Evolutionary conservation across 257 asterid genomes (phyloP).

Genomic region (Jacaranda copaia): DNA sequence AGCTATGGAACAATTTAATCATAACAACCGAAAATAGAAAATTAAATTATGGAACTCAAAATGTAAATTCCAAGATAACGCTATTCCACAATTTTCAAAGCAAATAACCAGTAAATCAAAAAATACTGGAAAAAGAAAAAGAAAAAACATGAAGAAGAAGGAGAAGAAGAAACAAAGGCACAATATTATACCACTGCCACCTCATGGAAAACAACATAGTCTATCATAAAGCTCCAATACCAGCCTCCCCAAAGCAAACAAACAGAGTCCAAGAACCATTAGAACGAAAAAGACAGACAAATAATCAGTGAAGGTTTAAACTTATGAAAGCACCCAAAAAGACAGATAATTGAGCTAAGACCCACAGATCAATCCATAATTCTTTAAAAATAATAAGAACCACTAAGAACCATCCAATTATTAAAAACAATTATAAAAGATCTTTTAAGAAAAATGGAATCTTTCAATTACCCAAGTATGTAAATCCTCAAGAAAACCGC

Average conservation of each 20-base stretch:
- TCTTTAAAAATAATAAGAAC: neutral
- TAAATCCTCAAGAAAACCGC: slow-evolving; percentile 64
- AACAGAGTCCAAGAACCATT: neutral
- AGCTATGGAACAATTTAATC: too few relatives aligned
- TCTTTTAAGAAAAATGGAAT: neutral
- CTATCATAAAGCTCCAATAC: neutral
- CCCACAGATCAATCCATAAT: neutral
- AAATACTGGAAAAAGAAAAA: too few relatives aligned
- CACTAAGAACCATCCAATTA: slow-evolving; percentile 25
- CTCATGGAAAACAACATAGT: neutral
- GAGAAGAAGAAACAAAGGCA: too few relatives aligned
- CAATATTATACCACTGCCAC: neutral
- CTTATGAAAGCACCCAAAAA: neutral
- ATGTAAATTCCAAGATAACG: too few relatives aligned
- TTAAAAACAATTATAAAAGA: neutral
- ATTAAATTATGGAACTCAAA: too few relatives aligned
- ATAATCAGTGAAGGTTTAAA: neutral
- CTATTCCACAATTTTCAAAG: too few relatives aligned
- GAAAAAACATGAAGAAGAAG: too few relatives aligned
- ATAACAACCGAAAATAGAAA: neutral
- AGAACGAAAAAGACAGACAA: neutral
- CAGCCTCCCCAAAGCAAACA: neutral
- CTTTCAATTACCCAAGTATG: slow-evolving; percentile 49
- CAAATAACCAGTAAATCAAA: neutral
- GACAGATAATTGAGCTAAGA: neutral